Conservation (phyloP, 345 rosid species). For the Populus tremula region DNA sequence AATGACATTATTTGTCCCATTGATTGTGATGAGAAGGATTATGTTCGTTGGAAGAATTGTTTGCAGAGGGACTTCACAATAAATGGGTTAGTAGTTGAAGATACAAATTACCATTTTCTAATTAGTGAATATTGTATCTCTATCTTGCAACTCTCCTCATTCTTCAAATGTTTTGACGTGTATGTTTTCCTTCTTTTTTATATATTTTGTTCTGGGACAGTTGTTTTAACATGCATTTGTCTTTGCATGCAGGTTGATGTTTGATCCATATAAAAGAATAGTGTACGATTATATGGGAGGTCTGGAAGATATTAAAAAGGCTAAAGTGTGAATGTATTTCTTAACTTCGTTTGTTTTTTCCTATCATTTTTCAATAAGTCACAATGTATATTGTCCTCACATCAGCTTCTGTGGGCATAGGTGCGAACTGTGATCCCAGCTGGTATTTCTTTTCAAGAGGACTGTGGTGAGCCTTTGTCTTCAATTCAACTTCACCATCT, state of each 20-base stretch:
- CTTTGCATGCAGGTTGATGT: conserved; percentile 66
- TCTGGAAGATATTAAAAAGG: conserved; percentile 76
- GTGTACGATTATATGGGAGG: conserved; percentile 91
- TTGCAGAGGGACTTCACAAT: conserved; percentile 90
- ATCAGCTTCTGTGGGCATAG: conserved; percentile 29
- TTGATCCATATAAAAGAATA: conserved; percentile 80
- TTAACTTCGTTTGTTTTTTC: conserved; percentile 22
- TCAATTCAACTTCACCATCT: not conserved
- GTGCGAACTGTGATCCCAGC: conserved; percentile 64
- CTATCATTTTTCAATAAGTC: conserved; percentile 8
- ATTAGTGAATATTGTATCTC: not conserved
- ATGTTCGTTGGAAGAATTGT: conserved; percentile 71
- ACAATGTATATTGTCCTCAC: conserved; percentile 8
- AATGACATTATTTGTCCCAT: conserved; percentile 35
- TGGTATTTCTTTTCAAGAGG: conserved; percentile 56
- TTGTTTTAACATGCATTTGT: conserved; percentile 3
- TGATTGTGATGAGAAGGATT: conserved; percentile 56
- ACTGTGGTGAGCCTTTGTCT: conserved; percentile 25
- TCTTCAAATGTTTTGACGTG: not conserved
- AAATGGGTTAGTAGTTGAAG: conserved; percentile 55
- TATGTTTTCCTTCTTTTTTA: not conserved
- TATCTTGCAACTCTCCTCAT: not conserved
- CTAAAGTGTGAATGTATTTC: conserved; percentile 85
- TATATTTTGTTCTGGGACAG: not conserved
- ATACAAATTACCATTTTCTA: not conserved